Evolutionary conservation across 495 filamentous ascomycete species (phyloP).

Genomic region (Penicillium verhagenii): DNA sequence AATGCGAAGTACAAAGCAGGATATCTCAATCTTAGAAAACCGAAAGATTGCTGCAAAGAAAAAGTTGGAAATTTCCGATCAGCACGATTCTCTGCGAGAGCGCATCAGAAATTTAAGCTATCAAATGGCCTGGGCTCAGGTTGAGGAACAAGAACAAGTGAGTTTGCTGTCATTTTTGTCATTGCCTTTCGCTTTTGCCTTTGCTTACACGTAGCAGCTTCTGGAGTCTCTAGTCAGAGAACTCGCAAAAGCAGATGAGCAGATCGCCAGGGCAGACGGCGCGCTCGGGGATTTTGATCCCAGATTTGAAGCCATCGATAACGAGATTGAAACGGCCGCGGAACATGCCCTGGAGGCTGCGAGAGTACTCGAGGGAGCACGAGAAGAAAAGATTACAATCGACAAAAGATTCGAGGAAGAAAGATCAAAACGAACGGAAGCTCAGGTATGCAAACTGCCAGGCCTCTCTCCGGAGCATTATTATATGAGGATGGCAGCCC

Average conservation of each 20-base stretch:
- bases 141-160: constrained; percentile 55
- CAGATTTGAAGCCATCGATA: constrained; percentile 44
- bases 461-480: background rate
- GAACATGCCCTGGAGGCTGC: constrained; percentile 55
- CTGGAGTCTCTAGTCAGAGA: constrained; percentile 32
- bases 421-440: constrained; percentile 40
- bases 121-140: constrained; percentile 74
- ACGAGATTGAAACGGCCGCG: constrained; percentile 50
- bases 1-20: constrained; percentile 44
- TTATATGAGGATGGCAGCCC: background rate
- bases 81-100: constrained; percentile 54
- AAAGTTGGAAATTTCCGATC: constrained; percentile 56
- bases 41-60: constrained; percentile 46
- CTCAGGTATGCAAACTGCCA: constrained; percentile 38
- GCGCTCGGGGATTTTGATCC: constrained; percentile 38
- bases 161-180: constrained; percentile 1
- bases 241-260: constrained; percentile 34
- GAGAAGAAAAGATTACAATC: constrained; percentile 39
- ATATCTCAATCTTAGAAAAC: constrained; percentile 47
- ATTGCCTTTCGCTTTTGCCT: background rate
- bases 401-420: constrained; percentile 39
- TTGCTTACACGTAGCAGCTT: constrained; percentile 24
- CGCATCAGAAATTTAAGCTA: constrained; percentile 49
- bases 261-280: constrained; percentile 42
- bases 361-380: constrained; percentile 42